Percentiles rank a stretch among this genome's conserved stretches.
Conservation (phyloP, 176 grass and related monocot species). For the Cenchrus fungigraminus region DNA sequence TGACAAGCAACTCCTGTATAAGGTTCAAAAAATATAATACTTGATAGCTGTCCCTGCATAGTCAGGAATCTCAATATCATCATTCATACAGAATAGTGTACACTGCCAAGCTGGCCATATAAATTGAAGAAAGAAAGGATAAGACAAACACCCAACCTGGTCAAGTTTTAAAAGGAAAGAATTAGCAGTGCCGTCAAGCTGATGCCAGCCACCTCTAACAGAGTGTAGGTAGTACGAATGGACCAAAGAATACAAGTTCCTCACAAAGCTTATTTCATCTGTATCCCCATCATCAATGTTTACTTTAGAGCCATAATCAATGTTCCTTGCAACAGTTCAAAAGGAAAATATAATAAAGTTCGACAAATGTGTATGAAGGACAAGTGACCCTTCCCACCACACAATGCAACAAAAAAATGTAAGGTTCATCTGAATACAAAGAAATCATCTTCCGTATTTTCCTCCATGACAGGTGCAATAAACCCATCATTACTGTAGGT, state of each 20-base stretch:
- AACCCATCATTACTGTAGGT: too few species aligned
- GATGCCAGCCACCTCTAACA: conserved; percentile 88
- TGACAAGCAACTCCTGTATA: conserved; percentile 52
- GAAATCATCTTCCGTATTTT: too few species aligned
- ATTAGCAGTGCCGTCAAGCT: conserved; percentile 72
- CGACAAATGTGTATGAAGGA: too few species aligned
- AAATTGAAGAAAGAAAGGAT: conserved; percentile 28
- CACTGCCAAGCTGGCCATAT: conserved; percentile 12
- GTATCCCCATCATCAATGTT: conserved; percentile 43
- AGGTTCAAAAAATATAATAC: conserved; percentile 83
- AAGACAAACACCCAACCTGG: conserved; percentile 38
- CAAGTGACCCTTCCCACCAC: too few species aligned
- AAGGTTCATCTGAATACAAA: too few species aligned
- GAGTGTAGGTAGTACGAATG: conserved; percentile 77
- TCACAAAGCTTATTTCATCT: conserved; percentile 69
- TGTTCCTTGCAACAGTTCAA: too few species aligned
- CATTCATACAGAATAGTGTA: conserved; percentile 26
- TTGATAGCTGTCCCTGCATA: conserved; percentile 59
- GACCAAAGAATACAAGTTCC: conserved; percentile 81
- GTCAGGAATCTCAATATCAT: conserved; percentile 29
- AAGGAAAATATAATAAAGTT: too few species aligned
- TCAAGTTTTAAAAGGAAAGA: conserved; percentile 60
- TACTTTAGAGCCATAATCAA: too few species aligned
- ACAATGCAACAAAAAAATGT: too few species aligned
- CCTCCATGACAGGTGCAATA: too few species aligned